Conservation (phyloP, 2,329 filamentous ascomycete genomes). For the Alternaria postmessia region DNA sequence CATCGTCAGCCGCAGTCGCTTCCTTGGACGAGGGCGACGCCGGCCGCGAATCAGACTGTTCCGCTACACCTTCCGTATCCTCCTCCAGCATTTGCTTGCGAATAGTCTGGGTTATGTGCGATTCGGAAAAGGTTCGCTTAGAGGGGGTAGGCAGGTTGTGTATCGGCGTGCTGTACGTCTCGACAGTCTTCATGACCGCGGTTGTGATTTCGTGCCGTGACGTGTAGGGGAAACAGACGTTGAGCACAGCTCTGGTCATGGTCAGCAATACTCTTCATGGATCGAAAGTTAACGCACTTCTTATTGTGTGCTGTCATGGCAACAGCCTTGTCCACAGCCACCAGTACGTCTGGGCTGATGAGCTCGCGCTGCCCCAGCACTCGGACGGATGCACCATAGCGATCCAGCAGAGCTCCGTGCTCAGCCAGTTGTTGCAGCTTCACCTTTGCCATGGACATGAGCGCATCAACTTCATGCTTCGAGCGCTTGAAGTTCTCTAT, state of each 20-base stretch:
- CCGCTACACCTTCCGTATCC: slow-evolving; percentile 44
- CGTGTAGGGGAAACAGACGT: slow-evolving; percentile 98
- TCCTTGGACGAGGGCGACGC: slow-evolving; percentile 49
- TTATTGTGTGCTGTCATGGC: slow-evolving; percentile 88
- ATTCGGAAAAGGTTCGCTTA: slow-evolving; percentile 81
- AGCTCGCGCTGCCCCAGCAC: slow-evolving; percentile 85
- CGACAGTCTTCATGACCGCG: slow-evolving; percentile 85
- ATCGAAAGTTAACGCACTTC: slow-evolving; percentile 61
- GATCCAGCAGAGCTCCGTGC: slow-evolving; percentile 90
- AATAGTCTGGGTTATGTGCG: slow-evolving; percentile 86
- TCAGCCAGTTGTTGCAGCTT: slow-evolving; percentile 91
- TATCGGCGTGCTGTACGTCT: slow-evolving; percentile 81
- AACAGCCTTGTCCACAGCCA: slow-evolving; percentile 85
- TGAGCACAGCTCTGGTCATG: slow-evolving; percentile 69
- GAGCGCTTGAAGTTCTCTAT: slow-evolving; percentile 99
- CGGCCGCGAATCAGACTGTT: slow-evolving; percentile 39
- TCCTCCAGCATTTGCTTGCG: slow-evolving; percentile 59
- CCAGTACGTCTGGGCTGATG: slow-evolving; percentile 85
- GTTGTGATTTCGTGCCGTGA: slow-evolving; percentile 94
- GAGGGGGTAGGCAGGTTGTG: slow-evolving; percentile 59
- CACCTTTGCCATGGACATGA: slow-evolving; percentile 98
- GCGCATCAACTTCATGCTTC: slow-evolving; percentile 92
- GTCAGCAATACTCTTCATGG: slow-evolving; percentile 11
- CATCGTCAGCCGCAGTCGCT: slow-evolving; percentile 37
- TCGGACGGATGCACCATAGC: slow-evolving; percentile 87